A percentile compares a stretch with the other conserved stretches of the same genome.
phyloP scores from a whole-genome alignment of 331 rosid species.

The Phaseolus coccineus region DNA sequence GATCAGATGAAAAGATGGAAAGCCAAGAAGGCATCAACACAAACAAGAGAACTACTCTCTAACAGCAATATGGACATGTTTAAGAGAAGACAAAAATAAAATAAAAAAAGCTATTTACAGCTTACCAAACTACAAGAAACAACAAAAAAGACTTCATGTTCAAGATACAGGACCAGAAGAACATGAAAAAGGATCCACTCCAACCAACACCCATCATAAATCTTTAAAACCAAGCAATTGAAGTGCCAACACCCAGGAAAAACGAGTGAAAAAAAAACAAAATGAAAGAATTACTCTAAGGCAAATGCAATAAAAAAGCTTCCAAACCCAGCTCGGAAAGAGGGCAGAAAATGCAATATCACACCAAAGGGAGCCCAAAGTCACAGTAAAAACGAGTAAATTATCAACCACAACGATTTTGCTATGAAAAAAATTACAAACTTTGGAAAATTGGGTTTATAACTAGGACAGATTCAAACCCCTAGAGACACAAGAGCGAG shows the following conservation, averaged over 20 bases:
- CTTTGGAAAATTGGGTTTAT: constrained; percentile 32
- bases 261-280: neutral
- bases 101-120: constrained; percentile 50
- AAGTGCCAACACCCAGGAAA: constrained; percentile 34
- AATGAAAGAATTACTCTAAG: constrained; percentile 33
- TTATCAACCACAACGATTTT: neutral
- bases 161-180: constrained; percentile 64
- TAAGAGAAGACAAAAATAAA: constrained; percentile 52
- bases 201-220: constrained; percentile 77
- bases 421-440: constrained; percentile 18
- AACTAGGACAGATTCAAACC: constrained; percentile 24
- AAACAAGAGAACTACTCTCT: constrained; percentile 49
- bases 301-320: constrained; percentile 57
- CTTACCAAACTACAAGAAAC: constrained; percentile 66
- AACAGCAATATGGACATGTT: constrained; percentile 38
- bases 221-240: constrained; percentile 80
- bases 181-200: constrained; percentile 69
- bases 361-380: constrained; percentile 23
- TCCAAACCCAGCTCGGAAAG: constrained; percentile 46
- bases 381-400: neutral
- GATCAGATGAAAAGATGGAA: constrained; percentile 39
- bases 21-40: constrained; percentile 48
- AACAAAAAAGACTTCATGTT: constrained; percentile 58
- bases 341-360: constrained; percentile 42
- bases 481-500: constrained; percentile 25